Percentiles rank a stretch among this genome's conserved stretches.
Conservation (phyloP, 805 yeast genomes). For the Candida silvicultrix region DNA sequence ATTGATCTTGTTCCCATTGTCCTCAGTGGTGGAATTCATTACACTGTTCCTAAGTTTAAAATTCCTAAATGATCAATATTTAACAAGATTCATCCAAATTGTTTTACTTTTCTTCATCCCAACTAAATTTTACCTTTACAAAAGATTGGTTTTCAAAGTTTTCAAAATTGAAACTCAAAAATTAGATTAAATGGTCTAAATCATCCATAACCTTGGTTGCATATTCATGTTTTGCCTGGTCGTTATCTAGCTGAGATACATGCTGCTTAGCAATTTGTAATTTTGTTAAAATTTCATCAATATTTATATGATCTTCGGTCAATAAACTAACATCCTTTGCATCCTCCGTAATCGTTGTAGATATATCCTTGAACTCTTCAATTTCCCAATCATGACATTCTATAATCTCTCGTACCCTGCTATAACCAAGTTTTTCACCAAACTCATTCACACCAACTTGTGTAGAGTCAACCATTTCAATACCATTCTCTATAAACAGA, state of each 20-base stretch:
- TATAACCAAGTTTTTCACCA: conserved; percentile 35
- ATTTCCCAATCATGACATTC: conserved; percentile 42
- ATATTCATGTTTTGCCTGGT: background rate
- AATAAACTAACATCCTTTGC: background rate
- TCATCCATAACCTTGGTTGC: conserved; percentile 6
- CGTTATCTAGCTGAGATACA: background rate
- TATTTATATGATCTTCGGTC: background rate
- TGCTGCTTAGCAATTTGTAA: conserved; percentile 1
- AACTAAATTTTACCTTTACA: conserved; percentile 10
- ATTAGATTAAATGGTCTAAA: conserved; percentile 5
- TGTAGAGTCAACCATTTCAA: conserved; percentile 33
- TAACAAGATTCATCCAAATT: background rate
- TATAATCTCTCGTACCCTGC: conserved; percentile 37
- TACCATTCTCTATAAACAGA: conserved; percentile 25
- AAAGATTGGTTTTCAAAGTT: conserved; percentile 10
- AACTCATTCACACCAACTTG: conserved; percentile 34
- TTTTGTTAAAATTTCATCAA: background rate
- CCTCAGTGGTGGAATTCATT: conserved; percentile 12
- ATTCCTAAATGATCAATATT: conserved; percentile 1
- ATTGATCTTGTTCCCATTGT: conserved; percentile 9
- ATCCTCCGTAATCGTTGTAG: conserved; percentile 1
- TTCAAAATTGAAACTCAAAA: conserved; percentile 3
- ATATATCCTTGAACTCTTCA: background rate
- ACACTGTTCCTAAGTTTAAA: conserved; percentile 14
- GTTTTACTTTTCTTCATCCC: conserved; percentile 14